Base-by-base conservation (phyloP, 148 eudicot species). In the Silene conica region DNA sequence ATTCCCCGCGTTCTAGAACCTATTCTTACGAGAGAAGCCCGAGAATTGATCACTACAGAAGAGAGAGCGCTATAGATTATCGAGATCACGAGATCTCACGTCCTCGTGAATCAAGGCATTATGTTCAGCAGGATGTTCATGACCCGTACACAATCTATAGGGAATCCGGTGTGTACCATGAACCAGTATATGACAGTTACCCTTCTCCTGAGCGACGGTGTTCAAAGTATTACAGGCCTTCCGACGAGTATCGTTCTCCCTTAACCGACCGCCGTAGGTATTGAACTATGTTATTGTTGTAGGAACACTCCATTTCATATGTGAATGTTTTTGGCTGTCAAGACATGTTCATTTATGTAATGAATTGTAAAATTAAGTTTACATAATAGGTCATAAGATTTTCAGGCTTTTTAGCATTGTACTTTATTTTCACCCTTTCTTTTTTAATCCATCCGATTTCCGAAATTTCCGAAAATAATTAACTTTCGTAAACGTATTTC, bases 141-240 rank as follows among this genome's bases (percentile, higher is more conserved):
- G 85, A 82, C 61, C 73, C 86, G 45, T 87, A 86, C 58, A 26
- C 34, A 21, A 56, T 83, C 10, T 83, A 80, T 71, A 81, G 83
- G 69, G 88, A 87, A 22, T 74, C 82, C 34, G 15, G 16, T 3
- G 75, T 75, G 4, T 77, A 80, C 67, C 83, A 73, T 23, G 79
- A 77, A 6, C 79, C 84, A 16, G 59, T 48, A 59, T 69, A 69
- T 12, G 76, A 64, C 55, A 72, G 67, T 52, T 83, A 28, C 66
- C 28, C 82, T 60, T 66, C 80, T 18, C 18, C 48, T 50, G 77
- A 59, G 50, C 48, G 71, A 70, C 75, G 63, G n/a, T 70, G 41
- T 60, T 56, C 62, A 0, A 82, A 75, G 75, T 78, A 83, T 71
- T 82, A 73, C 72, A 60, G 76, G 12, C 55, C 16, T 13, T 54